Percentiles rank a stretch among this genome's conserved stretches.
Evolutionary conservation across 139 green algal species (phyloP).

Genomic region (Monoraphidium neglectum): DNA sequence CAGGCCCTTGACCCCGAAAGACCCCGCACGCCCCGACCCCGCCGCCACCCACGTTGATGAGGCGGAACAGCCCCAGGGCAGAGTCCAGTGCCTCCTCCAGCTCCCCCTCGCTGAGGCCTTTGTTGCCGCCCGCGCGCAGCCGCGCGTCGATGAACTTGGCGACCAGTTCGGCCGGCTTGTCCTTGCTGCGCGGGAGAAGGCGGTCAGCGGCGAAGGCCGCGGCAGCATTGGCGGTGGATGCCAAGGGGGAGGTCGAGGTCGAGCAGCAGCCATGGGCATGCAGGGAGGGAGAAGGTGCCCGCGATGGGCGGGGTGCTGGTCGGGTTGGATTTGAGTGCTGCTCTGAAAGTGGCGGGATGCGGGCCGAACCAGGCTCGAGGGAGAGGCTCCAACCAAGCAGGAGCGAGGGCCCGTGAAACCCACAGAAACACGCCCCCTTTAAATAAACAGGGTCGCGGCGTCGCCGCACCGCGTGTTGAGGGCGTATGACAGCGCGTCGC

Average conservation of each 20-base stretch:
- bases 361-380: too few relatives aligned
- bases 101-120: conserved; percentile 80
- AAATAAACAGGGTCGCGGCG: too few relatives aligned
- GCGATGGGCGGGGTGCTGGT: too few relatives aligned
- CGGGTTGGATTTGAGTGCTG: too few relatives aligned
- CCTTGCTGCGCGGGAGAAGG: conserved; percentile 40
- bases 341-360: too few relatives aligned
- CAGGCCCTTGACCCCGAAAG: neutral
- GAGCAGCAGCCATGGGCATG: too few relatives aligned
- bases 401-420: neutral
- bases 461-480: conserved; percentile 85
- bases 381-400: too few relatives aligned
- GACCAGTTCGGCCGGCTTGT: conserved; percentile 93
- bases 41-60: conserved; percentile 63
- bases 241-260: too few relatives aligned
- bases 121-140: conserved; percentile 75
- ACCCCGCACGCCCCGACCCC: neutral
- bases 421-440: neutral
- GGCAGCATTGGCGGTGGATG: too few relatives aligned
- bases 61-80: conserved; percentile 91
- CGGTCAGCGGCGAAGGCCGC: conserved; percentile 32
- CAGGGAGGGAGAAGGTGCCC: too few relatives aligned
- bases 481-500: conserved; percentile 91
- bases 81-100: conserved; percentile 89
- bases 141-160: conserved; percentile 94